phyloP scores from a whole-genome alignment of 176 grass and related monocot species.

The Zoysia pacifica region DNA sequence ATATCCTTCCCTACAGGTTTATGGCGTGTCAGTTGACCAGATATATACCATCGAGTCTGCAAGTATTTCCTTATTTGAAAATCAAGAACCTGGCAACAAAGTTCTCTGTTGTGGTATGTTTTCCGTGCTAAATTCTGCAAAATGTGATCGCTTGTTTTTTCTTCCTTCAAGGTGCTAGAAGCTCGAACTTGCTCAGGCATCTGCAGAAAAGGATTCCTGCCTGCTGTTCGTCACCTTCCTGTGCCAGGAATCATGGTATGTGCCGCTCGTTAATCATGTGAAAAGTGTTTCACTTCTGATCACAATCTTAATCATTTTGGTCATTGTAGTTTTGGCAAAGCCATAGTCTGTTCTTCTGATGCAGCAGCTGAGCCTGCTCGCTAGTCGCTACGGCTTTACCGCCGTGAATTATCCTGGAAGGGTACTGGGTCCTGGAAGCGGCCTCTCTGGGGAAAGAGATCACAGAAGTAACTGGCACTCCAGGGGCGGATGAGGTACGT shows the following conservation, averaged over 20 bases:
- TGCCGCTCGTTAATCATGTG: neutral
- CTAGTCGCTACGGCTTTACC: slow-evolving; percentile 77
- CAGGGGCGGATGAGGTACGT: slow-evolving; percentile 38
- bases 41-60: slow-evolving; percentile 67
- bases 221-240: slow-evolving; percentile 69
- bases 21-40: slow-evolving; percentile 56
- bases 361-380: slow-evolving; percentile 68
- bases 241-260: slow-evolving; percentile 81
- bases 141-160: neutral
- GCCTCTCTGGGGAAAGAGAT: slow-evolving; percentile 63
- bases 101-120: slow-evolving; percentile 84
- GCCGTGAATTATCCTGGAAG: slow-evolving; percentile 66
- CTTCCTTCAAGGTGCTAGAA: slow-evolving; percentile 61
- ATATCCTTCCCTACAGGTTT: slow-evolving; percentile 38
- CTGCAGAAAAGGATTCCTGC: slow-evolving; percentile 60
- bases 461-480: slow-evolving; percentile 52
- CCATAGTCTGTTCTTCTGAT: slow-evolving; percentile 78
- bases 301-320: neutral
- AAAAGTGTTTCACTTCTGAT: neutral
- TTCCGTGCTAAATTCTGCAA: neutral
- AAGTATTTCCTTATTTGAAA: slow-evolving; percentile 55
- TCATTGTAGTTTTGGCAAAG: slow-evolving; percentile 70
- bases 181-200: slow-evolving; percentile 74
- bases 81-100: slow-evolving; percentile 75
- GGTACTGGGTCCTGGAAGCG: slow-evolving; percentile 64